Evolutionary conservation across 1,139 yeast species (phyloP), one percentile per base, ranked within the genome.

Genomic region (Taiozyma sp.): DNA sequence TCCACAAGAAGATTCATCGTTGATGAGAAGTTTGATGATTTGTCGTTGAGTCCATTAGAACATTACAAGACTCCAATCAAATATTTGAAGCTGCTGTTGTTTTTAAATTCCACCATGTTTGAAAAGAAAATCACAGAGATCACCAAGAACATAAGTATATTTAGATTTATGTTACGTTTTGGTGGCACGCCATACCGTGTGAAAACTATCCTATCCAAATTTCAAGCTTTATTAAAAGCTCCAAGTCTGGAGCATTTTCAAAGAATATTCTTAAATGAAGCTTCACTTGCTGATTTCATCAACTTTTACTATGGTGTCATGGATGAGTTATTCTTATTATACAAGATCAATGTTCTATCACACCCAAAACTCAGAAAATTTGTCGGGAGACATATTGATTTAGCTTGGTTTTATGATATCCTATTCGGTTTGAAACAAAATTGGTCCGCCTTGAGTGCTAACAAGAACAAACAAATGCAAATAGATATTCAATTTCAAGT

Each of bases 171-270:
- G 53, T 68, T 85, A 54, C 73, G 95, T 59, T 84, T 85, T 56
- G 93, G 93, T 43, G 81, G 83, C 50, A 75, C 88, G 14, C 90
- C 90, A 2, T 82, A 84, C 64, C 71, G 85, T 54, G 47, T 79
- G 6, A 53, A 62, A 29, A 55, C 62, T 29, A 51, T 73, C 47
- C 34, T 60, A 43, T 35, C 46, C 29, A 59, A 62, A 44, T 10
- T 63, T 11, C 50, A 47, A 7, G 19, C 35, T 1, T 53, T 59
- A 21, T 19, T 52, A 24, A 52, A 59, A 41, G 21, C 21, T 0
- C 60, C 61, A 34, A 39, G 55, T 3, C 43, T 51, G 2, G 40
- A 47, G 3, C 50, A 55, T 6, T 53, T 70, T 35, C 48, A 61
- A 9, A 55, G 60, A 24, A 53, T 62, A 19, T 71, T 79, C 66